phyloP scores from a whole-genome alignment of 2,329 filamentous ascomycete species.

The Ciborinia camelliae region DNA sequence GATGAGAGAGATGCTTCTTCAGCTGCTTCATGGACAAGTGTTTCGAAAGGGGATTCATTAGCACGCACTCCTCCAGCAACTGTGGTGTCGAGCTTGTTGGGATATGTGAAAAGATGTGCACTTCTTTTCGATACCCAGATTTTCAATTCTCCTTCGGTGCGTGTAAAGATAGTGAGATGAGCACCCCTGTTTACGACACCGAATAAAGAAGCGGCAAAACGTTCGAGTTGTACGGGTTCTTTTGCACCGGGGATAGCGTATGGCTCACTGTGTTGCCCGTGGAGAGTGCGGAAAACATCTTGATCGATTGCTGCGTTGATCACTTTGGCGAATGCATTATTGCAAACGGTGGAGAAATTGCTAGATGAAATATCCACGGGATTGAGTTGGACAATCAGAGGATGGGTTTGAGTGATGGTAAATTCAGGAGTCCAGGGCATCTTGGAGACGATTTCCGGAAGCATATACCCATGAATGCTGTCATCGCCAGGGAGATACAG shows the following conservation, averaged over 20 bases:
- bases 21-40: conserved; percentile 64
- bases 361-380: conserved; percentile 32
- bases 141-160: conserved; percentile 45
- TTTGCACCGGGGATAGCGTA: conserved; percentile 5
- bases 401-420: conserved; percentile 34
- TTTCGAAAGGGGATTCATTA: conserved; percentile 60
- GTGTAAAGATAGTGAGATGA: conserved; percentile 63
- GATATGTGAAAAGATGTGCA: conserved; percentile 65
- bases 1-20: conserved; percentile 70
- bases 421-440: conserved; percentile 48
- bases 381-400: conserved; percentile 37
- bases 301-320: conserved; percentile 44
- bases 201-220: conserved; percentile 46
- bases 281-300: conserved; percentile 32
- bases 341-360: conserved; percentile 40
- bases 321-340: conserved; percentile 33
- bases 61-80: conserved; percentile 74
- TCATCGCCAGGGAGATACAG: conserved; percentile 46
- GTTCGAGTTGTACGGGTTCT: conserved; percentile 16
- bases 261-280: conserved; percentile 25
- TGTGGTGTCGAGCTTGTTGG: conserved; percentile 71
- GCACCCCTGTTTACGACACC: conserved; percentile 63
- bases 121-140: conserved; percentile 71
- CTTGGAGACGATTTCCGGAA: conserved; percentile 43
- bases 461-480: conserved; percentile 49